Evolutionary conservation across 148 eudicot species (phyloP).

Genomic region (Persicaria maculosa): DNA sequence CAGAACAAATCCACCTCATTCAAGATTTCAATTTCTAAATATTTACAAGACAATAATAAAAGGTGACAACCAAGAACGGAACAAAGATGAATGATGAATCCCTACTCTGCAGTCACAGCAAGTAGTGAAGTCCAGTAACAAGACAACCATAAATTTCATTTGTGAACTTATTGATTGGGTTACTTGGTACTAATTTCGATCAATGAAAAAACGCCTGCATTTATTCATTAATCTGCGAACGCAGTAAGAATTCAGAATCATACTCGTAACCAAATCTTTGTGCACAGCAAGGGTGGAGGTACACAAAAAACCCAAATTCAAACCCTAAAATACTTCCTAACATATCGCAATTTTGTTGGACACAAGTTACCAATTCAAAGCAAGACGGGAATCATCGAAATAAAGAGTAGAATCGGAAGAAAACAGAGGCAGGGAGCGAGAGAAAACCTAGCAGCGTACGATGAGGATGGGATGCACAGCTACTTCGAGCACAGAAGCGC

Average conservation of each 20-base stretch:
- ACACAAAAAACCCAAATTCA: background rate
- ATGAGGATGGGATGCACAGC: too few relatives aligned
- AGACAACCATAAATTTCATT: background rate
- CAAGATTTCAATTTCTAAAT: background rate
- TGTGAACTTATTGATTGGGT: background rate
- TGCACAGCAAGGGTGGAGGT: background rate
- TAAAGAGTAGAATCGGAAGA: background rate
- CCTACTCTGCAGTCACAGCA: too few relatives aligned
- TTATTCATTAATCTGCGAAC: background rate
- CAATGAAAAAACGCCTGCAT: background rate
- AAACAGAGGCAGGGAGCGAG: background rate
- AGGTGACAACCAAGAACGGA: too few relatives aligned
- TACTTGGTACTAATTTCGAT: background rate
- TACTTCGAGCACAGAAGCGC: too few relatives aligned
- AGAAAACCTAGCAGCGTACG: background rate
- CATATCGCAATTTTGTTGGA: background rate
- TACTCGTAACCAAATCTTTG: background rate
- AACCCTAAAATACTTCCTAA: background rate
- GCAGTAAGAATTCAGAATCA: background rate
- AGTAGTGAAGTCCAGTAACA: too few relatives aligned
- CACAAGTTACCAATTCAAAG: background rate
- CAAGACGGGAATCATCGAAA: background rate
- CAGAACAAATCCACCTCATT: background rate
- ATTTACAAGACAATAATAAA: background rate
- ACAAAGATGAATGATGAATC: too few relatives aligned